A percentile compares a stretch with the other conserved stretches of the same genome.
These are phyloP conservation scores for Biancaea sappan DNA, from an alignment of 306 rosid genomes.

Conservation along the genomic window DNA sequence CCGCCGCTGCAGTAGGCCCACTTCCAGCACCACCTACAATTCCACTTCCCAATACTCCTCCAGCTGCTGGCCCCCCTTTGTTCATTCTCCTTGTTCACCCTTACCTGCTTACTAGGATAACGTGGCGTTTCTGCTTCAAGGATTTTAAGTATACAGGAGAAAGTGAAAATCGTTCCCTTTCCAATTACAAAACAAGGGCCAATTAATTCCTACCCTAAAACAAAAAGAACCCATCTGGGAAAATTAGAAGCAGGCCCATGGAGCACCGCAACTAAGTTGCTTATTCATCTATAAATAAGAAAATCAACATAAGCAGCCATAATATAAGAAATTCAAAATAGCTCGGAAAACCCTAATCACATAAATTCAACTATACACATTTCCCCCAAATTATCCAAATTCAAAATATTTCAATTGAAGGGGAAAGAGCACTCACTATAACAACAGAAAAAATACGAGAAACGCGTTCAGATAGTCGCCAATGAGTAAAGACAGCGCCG, in stretches of 20 bases:
- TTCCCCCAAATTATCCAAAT: too few species aligned
- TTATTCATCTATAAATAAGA: neutral
- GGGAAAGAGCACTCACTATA: too few species aligned
- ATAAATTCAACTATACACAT: too few species aligned
- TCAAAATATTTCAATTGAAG: too few species aligned
- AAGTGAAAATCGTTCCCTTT: neutral
- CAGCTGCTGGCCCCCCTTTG: conserved; percentile 47
- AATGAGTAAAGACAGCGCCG: too few species aligned
- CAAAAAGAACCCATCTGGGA: neutral
- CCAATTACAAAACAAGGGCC: neutral
- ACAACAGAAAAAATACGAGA: too few species aligned
- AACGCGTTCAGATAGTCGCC: too few species aligned
- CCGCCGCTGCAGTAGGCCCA: conserved; percentile 63
- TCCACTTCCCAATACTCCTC: conserved; percentile 43
- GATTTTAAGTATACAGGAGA: neutral
- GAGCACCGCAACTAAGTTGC: neutral
- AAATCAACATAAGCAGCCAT: too few species aligned
- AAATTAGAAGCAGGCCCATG: neutral
- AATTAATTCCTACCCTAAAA: neutral
- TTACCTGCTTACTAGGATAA: neutral
- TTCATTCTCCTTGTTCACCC: conserved; percentile 42
- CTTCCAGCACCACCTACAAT: conserved; percentile 34
- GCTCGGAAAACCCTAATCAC: too few species aligned
- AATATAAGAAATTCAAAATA: too few species aligned
- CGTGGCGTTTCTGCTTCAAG: neutral